phyloP scores from a whole-genome alignment of 306 rosid species.

The Pterocarpus macrocarpus region DNA sequence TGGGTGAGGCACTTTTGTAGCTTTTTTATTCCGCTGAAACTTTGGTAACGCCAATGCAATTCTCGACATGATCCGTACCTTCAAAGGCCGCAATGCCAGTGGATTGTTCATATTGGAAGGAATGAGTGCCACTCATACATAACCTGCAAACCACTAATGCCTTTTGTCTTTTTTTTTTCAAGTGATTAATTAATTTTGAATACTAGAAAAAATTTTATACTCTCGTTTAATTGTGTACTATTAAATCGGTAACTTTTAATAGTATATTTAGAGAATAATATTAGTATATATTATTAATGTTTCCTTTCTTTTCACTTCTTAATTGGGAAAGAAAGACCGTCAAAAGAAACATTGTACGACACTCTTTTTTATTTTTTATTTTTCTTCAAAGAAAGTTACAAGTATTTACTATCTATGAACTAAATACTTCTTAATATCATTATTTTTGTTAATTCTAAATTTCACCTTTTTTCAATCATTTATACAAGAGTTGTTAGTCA shows the following conservation, averaged over 20 bases:
- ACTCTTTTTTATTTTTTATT: no score
- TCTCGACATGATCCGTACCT: neutral
- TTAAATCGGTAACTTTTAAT: no score
- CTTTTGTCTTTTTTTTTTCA: neutral
- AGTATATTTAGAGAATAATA: neutral
- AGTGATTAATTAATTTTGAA: neutral
- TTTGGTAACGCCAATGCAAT: neutral
- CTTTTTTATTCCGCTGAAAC: neutral
- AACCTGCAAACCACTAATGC: neutral
- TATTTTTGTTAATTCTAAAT: no score
- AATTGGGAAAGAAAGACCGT: no score
- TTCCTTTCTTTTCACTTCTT: no score
- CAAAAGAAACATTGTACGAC: no score
- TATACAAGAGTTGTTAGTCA: neutral
- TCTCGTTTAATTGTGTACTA: no score
- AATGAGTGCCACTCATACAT: neutral
- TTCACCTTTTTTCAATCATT: neutral
- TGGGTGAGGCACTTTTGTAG: neutral
- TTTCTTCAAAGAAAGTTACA: no score
- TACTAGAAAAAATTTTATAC: neutral
- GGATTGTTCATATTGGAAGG: neutral
- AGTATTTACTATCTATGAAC: no score
- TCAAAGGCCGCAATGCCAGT: neutral
- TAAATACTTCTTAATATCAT: neutral
- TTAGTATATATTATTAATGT: no score